Base-by-base conservation (phyloP, 352 stramenopile species). In the Phytophthora aleatoria region DNA sequence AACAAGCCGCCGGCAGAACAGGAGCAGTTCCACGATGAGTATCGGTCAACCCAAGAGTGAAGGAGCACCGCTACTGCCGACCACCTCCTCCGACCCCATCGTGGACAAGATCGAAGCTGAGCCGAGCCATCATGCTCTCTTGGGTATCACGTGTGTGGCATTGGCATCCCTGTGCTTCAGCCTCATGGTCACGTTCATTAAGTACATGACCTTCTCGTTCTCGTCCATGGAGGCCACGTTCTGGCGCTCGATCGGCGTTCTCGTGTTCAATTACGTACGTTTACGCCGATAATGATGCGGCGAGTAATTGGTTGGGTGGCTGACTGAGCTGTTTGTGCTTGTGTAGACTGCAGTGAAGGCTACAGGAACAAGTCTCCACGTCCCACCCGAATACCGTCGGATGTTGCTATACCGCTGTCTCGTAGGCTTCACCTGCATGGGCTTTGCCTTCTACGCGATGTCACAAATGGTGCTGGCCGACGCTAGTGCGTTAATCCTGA, bases 401-500 rank as follows among this genome's bases (percentile, higher is more conserved):
- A 77, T 88, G 59, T 61, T 92, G 31, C 44, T 83, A 27, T 79
- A 74, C 26, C 85, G 85, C 30, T 87, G 78, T 49, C 52, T 90
- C 28, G 61, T 67, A 3, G 84, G 82, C 20, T 93, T 89, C 51
- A 56, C 58, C 20, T 87, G 80, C 28, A 90, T 91, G 58, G 64
- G 73, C n/a, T 86, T 90, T 48, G 73, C 69, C 33, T 93, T 93
- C 60, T 90, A 89, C 54, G 79, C 84, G 0, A 73, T 91, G 41
- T 88, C 82, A 5, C 79, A 91, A 38, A 89, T 93, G 79, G 82
- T 90, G 31, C 63, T 93, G 8, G 84, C 84, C 7, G 84, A 93
- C 42, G 84, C 84, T 2, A 91, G 80, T 36, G 64, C 73, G 7
- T 55, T 93, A 20, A 58, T 90, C 9, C 84, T 91, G 43, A 82